phyloP scores from a whole-genome alignment of 345 rosid species.

The Bretschneidera sinensis region DNA sequence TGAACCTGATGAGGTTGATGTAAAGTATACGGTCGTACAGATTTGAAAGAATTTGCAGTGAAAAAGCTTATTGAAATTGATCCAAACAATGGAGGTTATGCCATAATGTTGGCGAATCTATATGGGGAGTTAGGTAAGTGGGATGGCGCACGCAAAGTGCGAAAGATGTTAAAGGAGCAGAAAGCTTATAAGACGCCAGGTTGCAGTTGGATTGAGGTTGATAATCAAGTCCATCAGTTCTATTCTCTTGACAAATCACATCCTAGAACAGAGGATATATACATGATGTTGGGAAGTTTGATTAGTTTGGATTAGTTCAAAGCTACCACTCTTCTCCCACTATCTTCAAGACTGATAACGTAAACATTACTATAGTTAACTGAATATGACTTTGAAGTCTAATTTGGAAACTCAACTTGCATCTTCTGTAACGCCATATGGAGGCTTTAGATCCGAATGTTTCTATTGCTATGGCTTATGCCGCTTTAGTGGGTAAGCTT shows the following conservation, averaged over 20 bases:
- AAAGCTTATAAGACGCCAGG: slow-evolving; percentile 72
- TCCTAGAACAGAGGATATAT: slow-evolving; percentile 50
- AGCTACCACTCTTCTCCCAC: neutral
- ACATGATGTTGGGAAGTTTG: slow-evolving; percentile 38
- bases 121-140: slow-evolving; percentile 70
- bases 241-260: slow-evolving; percentile 60
- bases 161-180: slow-evolving; percentile 55
- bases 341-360: too few species aligned
- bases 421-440: too few species aligned
- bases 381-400: too few species aligned
- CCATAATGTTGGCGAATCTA: slow-evolving; percentile 67
- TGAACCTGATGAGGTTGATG: slow-evolving; percentile 72
- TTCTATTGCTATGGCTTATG: too few species aligned
- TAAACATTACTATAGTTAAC: too few species aligned
- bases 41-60: slow-evolving; percentile 63
- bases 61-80: slow-evolving; percentile 57
- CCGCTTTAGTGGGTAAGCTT: too few species aligned
- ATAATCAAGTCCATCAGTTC: slow-evolving; percentile 56
- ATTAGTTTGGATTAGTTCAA: slow-evolving; percentile 13
- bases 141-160: slow-evolving; percentile 58
- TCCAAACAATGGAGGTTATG: slow-evolving; percentile 66
- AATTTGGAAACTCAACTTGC: too few species aligned
- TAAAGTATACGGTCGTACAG: slow-evolving; percentile 47
- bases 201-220: slow-evolving; percentile 86
- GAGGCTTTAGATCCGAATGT: too few species aligned